Percentiles rank a stretch among this genome's conserved stretches.
Evolutionary conservation across 75 land plant species (phyloP).

Genomic region (Pinus taeda): DNA sequence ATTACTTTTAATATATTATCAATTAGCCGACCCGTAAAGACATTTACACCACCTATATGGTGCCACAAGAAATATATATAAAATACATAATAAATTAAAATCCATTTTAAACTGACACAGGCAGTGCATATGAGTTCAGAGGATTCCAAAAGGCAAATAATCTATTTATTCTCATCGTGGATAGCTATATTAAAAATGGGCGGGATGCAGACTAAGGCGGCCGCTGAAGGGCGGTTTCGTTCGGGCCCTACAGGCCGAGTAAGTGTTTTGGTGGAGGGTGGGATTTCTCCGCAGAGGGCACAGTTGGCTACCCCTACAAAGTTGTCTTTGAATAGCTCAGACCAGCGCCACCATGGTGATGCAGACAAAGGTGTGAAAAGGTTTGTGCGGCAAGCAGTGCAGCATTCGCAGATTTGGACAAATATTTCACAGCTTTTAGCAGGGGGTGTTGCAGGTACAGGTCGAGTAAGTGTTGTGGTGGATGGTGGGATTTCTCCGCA

Average conservation of each 20-base stretch:
- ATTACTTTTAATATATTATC: too few species aligned
- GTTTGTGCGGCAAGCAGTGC: slow-evolving; percentile 13
- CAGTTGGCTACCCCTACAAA: background rate
- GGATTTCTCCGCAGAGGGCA: background rate
- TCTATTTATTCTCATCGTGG: too few species aligned
- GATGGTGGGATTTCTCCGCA: background rate
- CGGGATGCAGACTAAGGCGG: slow-evolving; percentile 33
- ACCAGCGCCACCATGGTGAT: slow-evolving; percentile 6
- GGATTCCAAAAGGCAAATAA: too few species aligned
- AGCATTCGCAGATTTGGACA: slow-evolving; percentile 58
- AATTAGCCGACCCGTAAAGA: too few species aligned
- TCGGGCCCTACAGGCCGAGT: too few species aligned
- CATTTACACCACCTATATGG: too few species aligned
- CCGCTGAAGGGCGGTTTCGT: slow-evolving; percentile 47
- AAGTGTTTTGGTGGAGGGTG: background rate
- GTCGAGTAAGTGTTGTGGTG: background rate
- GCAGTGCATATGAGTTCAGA: too few species aligned
- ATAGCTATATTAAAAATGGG: too few species aligned
- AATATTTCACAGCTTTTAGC: slow-evolving; percentile 63
- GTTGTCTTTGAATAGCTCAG: background rate
- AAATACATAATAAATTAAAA: too few species aligned
- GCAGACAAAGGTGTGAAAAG: slow-evolving; percentile 3
- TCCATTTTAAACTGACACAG: too few species aligned
- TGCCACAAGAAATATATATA: too few species aligned
- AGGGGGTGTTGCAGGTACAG: slow-evolving; percentile 72